Conservation (phyloP, 2,329 filamentous ascomycete genomes). For the Fusarium temperatum region DNA sequence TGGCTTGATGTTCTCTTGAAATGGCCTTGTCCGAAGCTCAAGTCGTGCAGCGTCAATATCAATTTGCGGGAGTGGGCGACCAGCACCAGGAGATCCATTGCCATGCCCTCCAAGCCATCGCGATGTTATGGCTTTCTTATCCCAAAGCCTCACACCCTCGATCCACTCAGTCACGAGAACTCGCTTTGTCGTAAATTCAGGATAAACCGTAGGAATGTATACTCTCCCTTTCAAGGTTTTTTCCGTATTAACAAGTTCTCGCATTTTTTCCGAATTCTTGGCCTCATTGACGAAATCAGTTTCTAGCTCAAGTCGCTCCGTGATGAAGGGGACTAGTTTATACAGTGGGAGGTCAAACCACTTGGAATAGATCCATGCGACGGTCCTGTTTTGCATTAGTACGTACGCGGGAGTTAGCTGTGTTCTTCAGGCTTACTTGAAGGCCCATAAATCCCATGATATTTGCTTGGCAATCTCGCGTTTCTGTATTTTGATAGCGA, state of each 20-base stretch:
- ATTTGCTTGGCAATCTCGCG: constrained; percentile 91
- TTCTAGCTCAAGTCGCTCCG: constrained; percentile 89
- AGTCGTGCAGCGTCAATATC: constrained; percentile 57
- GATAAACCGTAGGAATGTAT: constrained; percentile 87
- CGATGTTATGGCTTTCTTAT: constrained; percentile 81
- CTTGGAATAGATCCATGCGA: constrained; percentile 82
- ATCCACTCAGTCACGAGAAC: constrained; percentile 98
- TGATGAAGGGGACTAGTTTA: constrained; percentile 89
- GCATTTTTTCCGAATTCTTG: constrained; percentile 86
- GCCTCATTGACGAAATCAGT: constrained; percentile 96
- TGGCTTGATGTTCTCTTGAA: constrained; percentile 76
- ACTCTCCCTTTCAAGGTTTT: constrained; percentile 80
- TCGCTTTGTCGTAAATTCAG: constrained; percentile 81
- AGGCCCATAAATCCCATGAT: constrained; percentile 94
- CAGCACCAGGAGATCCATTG: constrained; percentile 80
- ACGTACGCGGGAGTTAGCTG: background rate
- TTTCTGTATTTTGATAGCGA: constrained; percentile 97
- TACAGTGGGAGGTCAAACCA: constrained; percentile 96
- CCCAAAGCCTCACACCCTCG: constrained; percentile 91
- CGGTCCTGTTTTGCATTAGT: constrained; percentile 63
- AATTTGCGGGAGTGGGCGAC: constrained; percentile 65
- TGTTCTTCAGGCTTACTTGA: constrained; percentile 68
- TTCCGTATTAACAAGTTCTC: constrained; percentile 77
- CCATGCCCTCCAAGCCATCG: constrained; percentile 82
- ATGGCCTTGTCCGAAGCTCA: constrained; percentile 60